phyloP scores from a whole-genome alignment of 495 filamentous ascomycete genomes.

The Filosporella fistucella region DNA sequence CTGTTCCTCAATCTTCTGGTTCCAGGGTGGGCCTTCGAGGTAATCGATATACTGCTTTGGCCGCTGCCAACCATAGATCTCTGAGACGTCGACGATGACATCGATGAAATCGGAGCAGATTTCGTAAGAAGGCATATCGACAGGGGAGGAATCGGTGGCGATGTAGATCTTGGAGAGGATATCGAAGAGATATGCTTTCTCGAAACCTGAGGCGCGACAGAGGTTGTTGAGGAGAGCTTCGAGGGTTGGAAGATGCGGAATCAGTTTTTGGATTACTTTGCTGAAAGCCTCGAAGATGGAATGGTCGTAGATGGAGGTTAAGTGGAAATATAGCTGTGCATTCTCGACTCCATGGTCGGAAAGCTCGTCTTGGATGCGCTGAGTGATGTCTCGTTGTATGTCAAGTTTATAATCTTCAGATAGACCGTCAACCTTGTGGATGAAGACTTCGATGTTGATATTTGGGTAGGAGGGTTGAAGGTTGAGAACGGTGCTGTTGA shows the following conservation, averaged over 20 bases:
- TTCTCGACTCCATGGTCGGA: conserved; percentile 89
- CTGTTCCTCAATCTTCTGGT: conserved; percentile 60
- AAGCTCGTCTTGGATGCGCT: conserved; percentile 95
- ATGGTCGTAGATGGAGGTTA: conserved; percentile 96
- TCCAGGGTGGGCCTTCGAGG: conserved; percentile 55
- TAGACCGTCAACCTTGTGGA: conserved; percentile 95
- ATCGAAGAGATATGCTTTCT: conserved; percentile 97
- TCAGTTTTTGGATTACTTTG: conserved; percentile 96
- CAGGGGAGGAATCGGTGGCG: conserved; percentile 87
- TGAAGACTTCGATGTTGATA: conserved; percentile 96
- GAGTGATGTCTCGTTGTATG: conserved; percentile 89
- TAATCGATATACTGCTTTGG: conserved; percentile 43
- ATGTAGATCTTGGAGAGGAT: conserved; percentile 98
- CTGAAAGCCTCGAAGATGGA: conserved; percentile 97
- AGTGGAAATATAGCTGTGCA: conserved; percentile 84
- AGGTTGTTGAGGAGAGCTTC: conserved; percentile 89
- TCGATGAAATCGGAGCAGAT: conserved; percentile 98
- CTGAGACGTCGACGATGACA: conserved; percentile 91
- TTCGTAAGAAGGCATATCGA: conserved; percentile 91
- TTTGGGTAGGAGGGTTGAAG: conserved; percentile 82
- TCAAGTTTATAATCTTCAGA: conserved; percentile 93
- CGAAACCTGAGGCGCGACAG: conserved; percentile 83
- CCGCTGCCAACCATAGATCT: conserved; percentile 82
- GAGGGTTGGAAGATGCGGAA: conserved; percentile 85
- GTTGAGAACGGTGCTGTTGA: conserved; percentile 81